Evolutionary conservation across 163 green algal species (phyloP).

Genomic region (Chloromonas sp.): DNA sequence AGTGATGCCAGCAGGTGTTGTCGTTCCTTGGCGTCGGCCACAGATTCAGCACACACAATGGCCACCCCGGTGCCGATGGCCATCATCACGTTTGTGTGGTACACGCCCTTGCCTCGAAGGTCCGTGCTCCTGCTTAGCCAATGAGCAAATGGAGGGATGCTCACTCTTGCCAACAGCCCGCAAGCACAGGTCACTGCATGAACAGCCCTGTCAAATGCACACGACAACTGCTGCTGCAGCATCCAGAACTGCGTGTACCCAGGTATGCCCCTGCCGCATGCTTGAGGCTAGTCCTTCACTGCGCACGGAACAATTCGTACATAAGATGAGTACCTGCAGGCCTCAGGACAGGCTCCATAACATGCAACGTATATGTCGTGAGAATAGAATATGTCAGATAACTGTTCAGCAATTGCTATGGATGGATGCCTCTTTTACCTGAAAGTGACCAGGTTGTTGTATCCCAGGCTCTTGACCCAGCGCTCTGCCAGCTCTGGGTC

Average conservation of each 20-base stretch:
- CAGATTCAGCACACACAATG: slow-evolving; percentile 79
- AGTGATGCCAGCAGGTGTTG: slow-evolving; percentile 46
- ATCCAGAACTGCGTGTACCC: no score
- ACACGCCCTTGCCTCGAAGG: slow-evolving; percentile 63
- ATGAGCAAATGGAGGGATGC: not conserved
- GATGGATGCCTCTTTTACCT: slow-evolving; percentile 9
- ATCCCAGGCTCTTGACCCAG: slow-evolving; percentile 70
- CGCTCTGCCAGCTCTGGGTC: slow-evolving; percentile 57
- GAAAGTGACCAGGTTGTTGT: slow-evolving; percentile 72
- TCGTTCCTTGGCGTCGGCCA: slow-evolving; percentile 65
- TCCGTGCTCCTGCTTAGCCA: slow-evolving; percentile 39
- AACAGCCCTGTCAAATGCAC: no score
- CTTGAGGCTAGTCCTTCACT: no score
- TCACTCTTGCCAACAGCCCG: no score
- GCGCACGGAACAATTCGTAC: no score
- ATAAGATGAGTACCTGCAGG: not conserved
- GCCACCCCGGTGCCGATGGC: slow-evolving; percentile 83
- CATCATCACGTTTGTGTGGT: slow-evolving; percentile 99
- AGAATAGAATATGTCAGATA: no score
- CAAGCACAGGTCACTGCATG: no score
- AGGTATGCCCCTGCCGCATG: no score
- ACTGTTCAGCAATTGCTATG: no score
- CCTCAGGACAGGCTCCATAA: not conserved
- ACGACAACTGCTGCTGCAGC: no score
- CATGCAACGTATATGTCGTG: no score